Base-by-base conservation (phyloP, 192 early-diverging fungal genomes). In the Umbelopsis sp. region DNA sequence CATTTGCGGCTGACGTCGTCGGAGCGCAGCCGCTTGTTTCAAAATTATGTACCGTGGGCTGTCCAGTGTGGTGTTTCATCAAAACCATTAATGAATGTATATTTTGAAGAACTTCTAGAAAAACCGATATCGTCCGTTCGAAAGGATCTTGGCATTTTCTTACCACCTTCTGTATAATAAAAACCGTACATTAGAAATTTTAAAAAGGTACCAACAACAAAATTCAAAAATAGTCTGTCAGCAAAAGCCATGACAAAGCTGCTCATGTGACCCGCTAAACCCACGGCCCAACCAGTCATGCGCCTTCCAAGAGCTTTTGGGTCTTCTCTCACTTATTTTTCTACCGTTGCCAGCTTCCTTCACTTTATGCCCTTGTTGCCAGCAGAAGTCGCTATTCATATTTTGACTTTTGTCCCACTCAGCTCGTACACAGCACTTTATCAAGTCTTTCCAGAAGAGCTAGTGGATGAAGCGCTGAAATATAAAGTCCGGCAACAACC, bases 41-140 rank as follows among this genome's bases (percentile, higher is more conserved):
- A 76, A 1, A 68, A 81, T 16, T 95, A 93, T 77, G 86, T 97
- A 7, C 97, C 97, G 21, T 99, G 97, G 97, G 95, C 96, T 16
- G 73, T 99, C 45, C 91, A 94, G 71, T 92, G 91, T 72, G 96
- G 91, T 21, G 81, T 81, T 29, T 85, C 83, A 52, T 80, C 89
- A 29, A 89, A 88, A 82, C 89, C 90, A 26, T 78, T 97, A 24
- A 92, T 99, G 87, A 93, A 92, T 79, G 89, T 98, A 16, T 86
- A 90, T 76, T 99, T 92, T 81, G 97, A 99, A 77, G 91, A 97
- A 59, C 82, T 87, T 70, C 87, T 90, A 82, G 84, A 94, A 24
- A 78, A 72, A 44, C 80, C 84, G 20, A 68, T 98, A 22, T 87
- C 88, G 29, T 82, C 89, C 0, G 80, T 96, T 66, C 90, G 88